Conservation (phyloP, 805 yeast genomes). For the Clavispora carvajalis region DNA sequence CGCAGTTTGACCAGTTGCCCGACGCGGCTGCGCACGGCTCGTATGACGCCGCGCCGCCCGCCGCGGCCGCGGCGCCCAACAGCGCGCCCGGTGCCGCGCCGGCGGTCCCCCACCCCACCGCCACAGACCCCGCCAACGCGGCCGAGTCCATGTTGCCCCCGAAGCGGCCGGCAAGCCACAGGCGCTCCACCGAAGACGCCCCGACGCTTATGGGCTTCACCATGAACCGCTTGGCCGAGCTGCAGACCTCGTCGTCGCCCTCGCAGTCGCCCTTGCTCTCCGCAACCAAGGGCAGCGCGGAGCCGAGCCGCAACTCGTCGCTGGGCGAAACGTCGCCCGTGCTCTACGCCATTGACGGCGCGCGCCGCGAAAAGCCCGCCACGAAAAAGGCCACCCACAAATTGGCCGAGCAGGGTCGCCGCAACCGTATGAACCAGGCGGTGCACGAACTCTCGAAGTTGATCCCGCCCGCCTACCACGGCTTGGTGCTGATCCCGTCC, state of each 20-base stretch:
- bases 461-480: slow-evolving; percentile 59
- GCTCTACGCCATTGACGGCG: slow-evolving; percentile 8
- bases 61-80: too few species aligned
- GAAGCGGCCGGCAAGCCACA: not conserved
- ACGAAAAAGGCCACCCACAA: slow-evolving; percentile 74
- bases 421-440: slow-evolving; percentile 88
- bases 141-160: not conserved
- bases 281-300: not conserved
- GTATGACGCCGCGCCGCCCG: not conserved
- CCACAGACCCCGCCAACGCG: not conserved
- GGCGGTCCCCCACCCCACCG: not conserved
- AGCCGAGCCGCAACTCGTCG: not conserved
- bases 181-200: not conserved
- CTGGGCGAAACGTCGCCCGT: slow-evolving; percentile 18
- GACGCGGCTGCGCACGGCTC: slow-evolving; percentile 16
- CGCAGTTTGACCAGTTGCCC: slow-evolving; percentile 18
- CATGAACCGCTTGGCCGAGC: slow-evolving; percentile 41
- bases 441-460: slow-evolving; percentile 66
- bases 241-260: slow-evolving; percentile 8
- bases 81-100: too few species aligned
- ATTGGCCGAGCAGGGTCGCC: slow-evolving; percentile 92
- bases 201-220: slow-evolving; percentile 43
- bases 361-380: slow-evolving; percentile 30
- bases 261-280: slow-evolving; percentile 1
- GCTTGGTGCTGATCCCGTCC: slow-evolving; percentile 61